Base-by-base conservation (phyloP, 768 basidiomycete genomes). In the Amanita subjunquillea region DNA sequence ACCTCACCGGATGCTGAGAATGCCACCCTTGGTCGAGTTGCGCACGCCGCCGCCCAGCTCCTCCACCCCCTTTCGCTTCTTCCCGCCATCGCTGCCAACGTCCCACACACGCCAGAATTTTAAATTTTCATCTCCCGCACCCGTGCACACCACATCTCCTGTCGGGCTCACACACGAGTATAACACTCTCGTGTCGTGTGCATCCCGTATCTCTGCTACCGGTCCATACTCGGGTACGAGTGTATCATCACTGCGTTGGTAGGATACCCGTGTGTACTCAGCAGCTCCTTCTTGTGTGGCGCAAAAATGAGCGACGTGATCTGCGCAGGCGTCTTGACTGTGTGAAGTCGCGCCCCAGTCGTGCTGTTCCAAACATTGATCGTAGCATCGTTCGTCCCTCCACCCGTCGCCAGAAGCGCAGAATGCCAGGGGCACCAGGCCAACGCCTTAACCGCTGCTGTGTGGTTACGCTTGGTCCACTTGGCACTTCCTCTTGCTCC, bases 371-470 rank as follows among this genome's bases (percentile, higher is more conserved):
- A 93, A 47, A 95, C 71, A 60, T 94, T 85, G 60, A 92, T 82
- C 5, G 85, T 87, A 32, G 90, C 88, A 64, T 99, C 96, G 58
- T 87, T 87, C 2, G 95, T 94, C 0, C 96, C 96, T 0, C 96
- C 95, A 0, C 96, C 96, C 0, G 88, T 83, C 2, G 95, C 94
- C 48, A 98, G 80, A 15, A 97, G 75, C 2, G 87, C 84, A 0
- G 85, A 80, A 67, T 93, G 89, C 96, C 96, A 98, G 0, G 95
- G 92, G 57, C 91, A 95, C 92, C 96, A 99, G 1, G 92, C 91
- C 51, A 99, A 72, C 1, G 93, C 94, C 73, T 87, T 87, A 54
- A 87, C 85, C 1, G 92, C 92, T 0, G 91, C 92, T 0, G 87
- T 89, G 64, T 95, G 92, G 63, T 90, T 92, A 43, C 86, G 72